Conservation (phyloP, 257 asterid species). For the Henckelia pumila region DNA sequence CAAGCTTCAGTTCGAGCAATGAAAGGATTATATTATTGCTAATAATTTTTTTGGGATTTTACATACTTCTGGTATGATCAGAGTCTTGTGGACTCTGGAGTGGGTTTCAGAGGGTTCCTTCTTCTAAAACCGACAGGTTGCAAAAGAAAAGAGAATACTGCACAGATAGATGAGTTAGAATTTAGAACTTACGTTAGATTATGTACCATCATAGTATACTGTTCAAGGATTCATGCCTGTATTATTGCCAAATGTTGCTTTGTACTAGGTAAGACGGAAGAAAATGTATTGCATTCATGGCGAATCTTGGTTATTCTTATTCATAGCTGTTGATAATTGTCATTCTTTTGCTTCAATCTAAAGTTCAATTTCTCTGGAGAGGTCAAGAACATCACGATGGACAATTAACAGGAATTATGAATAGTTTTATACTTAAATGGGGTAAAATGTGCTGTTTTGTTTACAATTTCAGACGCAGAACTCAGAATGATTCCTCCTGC, state of each 20-base stretch:
- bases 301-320: not conserved
- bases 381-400: not conserved
- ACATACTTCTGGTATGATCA: constrained; percentile 32
- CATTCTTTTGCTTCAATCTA: not conserved
- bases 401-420: not conserved
- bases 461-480: not conserved
- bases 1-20: constrained; percentile 32
- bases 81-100: constrained; percentile 31
- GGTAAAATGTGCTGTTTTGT: not conserved
- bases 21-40: constrained; percentile 21
- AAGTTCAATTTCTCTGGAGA: not conserved
- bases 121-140: constrained; percentile 25
- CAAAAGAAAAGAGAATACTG: constrained; percentile 32
- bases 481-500: not conserved
- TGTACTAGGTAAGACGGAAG: not conserved
- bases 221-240: constrained; percentile 22
- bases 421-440: not conserved
- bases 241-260: not conserved
- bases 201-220: not conserved
- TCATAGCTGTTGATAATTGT: not conserved
- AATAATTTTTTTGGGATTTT: constrained; percentile 39
- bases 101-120: constrained; percentile 37
- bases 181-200: constrained; percentile 23
- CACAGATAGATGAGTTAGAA: constrained; percentile 36
- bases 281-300: not conserved